Evolutionary conservation across 495 filamentous ascomycete species (phyloP).

Genomic region (Penicillium chermesinum): DNA sequence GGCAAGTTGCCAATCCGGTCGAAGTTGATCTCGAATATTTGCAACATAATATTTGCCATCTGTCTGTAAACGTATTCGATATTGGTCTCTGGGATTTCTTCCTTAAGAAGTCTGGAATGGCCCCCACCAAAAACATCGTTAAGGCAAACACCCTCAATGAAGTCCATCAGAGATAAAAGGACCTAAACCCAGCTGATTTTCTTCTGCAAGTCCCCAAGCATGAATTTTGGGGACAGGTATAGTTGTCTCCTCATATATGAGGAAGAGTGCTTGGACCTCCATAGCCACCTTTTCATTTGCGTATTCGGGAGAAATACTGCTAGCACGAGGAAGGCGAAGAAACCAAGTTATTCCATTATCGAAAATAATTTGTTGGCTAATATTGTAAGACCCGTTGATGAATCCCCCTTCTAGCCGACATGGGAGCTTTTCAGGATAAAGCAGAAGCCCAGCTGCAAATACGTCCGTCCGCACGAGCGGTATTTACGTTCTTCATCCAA

Average conservation of each 20-base stretch:
- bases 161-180: slow-evolving; percentile 47
- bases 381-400: slow-evolving; percentile 26
- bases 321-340: slow-evolving; percentile 35
- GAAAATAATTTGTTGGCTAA: slow-evolving; percentile 30
- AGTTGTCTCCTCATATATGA: slow-evolving; percentile 32
- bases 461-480: too few species aligned
- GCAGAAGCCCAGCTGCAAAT: slow-evolving; percentile 18
- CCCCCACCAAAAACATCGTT: neutral
- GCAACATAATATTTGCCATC: slow-evolving; percentile 25
- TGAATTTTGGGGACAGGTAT: slow-evolving; percentile 38
- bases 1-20: slow-evolving; percentile 4
- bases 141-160: slow-evolving; percentile 33
- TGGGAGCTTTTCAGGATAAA: slow-evolving; percentile 21
- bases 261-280: slow-evolving; percentile 33
- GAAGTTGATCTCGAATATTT: slow-evolving; percentile 6
- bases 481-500: too few species aligned
- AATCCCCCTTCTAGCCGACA: slow-evolving; percentile 22
- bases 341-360: slow-evolving; percentile 29
- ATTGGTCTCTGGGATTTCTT: slow-evolving; percentile 19
- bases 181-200: neutral
- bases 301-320: slow-evolving; percentile 26
- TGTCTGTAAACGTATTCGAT: slow-evolving; percentile 29
- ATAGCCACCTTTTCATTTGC: slow-evolving; percentile 41
- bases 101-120: slow-evolving; percentile 5
- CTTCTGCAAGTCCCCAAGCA: slow-evolving; percentile 30